Evolutionary conservation across 108 stramenopile species (phyloP), one percentile per base, ranked within the genome.

Genomic region (Aurantiochytrium sp.): DNA sequence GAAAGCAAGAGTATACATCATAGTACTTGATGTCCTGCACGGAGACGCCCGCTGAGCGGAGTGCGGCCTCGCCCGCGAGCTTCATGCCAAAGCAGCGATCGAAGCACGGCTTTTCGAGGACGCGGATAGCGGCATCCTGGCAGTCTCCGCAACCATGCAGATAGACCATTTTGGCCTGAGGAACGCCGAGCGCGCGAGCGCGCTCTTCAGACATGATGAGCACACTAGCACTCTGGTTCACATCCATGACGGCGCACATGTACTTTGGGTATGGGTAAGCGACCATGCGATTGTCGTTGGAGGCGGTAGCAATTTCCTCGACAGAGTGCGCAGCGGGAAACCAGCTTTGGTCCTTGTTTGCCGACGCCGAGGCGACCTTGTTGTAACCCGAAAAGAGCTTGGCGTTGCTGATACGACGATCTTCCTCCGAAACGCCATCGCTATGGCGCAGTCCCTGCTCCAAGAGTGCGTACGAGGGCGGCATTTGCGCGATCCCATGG

Each of bases 1-100:
- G 76, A 23, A 83, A 83, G 76, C 76, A 83, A 14, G 76, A 83
- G 76, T 83, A 83, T 8, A 83, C 51, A 45, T 83, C 76, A 35
- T 53, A 83, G 76, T 53, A 83, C 76, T 47, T 53, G 76, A 83
- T 83, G 28, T 83, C 76, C 28, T 21, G 14, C 10, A 83, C 4
- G 8, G 45, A 53, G 25, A 83, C 23, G 18, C 51, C 51, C 14
- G 76, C 19, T 12, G 25, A 45, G n/a, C 28, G 19, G 43, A 83
- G n/a, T 3, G 51, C 76, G n/a, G 45, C 49, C 51, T 83, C 76
- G 76, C 76, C 76, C 14, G 51, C 76, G 23, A 83, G 45, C 4
- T 53, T 83, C 76, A 83, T 83, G n/a, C 76, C 76, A 35, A 53
- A 53, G 76, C 76, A 53, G 51, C 76, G 76, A 53, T 83, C 49